Evolutionary conservation across 257 asterid species (phyloP).

Genomic region (Solanum dulcamara): DNA sequence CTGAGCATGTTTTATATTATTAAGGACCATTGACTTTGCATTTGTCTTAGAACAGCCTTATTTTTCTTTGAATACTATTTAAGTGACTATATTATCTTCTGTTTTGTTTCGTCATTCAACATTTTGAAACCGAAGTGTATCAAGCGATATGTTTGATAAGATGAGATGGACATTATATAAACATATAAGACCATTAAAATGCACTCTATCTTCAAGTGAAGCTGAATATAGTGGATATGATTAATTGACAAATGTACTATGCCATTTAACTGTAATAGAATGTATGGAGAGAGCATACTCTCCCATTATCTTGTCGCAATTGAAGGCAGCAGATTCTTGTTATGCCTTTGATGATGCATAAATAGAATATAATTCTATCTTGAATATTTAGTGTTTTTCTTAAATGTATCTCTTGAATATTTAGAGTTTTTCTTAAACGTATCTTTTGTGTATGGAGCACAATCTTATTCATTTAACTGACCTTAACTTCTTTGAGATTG

Average conservation of each 20-base stretch:
- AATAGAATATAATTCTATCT: not conserved
- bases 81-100: not conserved
- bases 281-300: not conserved
- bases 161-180: not conserved
- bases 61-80: not conserved
- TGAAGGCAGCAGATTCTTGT: not conserved
- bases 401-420: not conserved
- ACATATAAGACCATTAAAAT: not conserved
- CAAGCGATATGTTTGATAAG: not conserved
- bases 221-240: not conserved
- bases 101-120: not conserved
- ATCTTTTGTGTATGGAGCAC: not conserved
- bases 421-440: not conserved
- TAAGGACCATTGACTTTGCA: not conserved
- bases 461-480: not conserved
- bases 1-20: not conserved
- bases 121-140: not conserved
- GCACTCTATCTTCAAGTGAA: not conserved
- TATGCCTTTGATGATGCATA: not conserved
- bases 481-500: not conserved
- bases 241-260: not conserved
- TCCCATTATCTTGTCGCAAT: not conserved
- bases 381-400: not conserved
- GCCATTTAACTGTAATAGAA: not conserved
- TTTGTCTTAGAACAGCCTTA: not conserved